These are phyloP conservation scores for Emmonsiellopsis sp. DNA, from an alignment of 2,329 filamentous ascomycete species.

Conservation along the genomic window DNA sequence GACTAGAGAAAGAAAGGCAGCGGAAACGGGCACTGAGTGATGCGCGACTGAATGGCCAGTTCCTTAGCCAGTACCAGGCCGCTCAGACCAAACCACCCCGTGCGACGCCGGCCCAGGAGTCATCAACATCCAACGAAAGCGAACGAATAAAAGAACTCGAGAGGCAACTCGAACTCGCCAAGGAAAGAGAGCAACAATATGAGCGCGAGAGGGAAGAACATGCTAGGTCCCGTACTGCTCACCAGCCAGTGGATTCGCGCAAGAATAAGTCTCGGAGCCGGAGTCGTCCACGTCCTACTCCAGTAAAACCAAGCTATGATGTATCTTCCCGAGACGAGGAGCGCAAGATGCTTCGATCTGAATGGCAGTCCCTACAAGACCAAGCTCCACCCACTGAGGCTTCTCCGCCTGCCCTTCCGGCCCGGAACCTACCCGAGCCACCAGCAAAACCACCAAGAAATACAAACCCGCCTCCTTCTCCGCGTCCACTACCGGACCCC, in stretches of 20 bases:
- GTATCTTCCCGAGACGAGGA: constrained; percentile 53
- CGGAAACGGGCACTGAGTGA: constrained; percentile 53
- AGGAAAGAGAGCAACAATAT: constrained; percentile 57
- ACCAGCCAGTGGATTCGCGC: constrained; percentile 1
- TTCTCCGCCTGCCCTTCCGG: constrained; percentile 12
- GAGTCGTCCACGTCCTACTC: constrained; percentile 23
- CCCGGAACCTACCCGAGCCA: constrained; percentile 17
- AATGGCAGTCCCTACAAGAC: constrained; percentile 41
- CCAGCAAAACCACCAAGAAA: constrained; percentile 11
- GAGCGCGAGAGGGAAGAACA: constrained; percentile 50
- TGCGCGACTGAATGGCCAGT: constrained; percentile 67
- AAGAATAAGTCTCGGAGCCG: constrained; percentile 13
- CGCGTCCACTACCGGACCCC: constrained; percentile 40
- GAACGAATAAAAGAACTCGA: constrained; percentile 73
- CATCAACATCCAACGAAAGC: constrained; percentile 46
- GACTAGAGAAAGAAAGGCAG: constrained; percentile 56
- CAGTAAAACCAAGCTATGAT: constrained; percentile 38
- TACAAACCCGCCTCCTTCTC: constrained; percentile 12
- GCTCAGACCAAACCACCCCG: constrained; percentile 45
- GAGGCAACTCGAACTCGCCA: constrained; percentile 56
- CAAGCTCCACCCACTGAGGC: constrained; percentile 10
- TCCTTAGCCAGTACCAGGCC: constrained; percentile 75
- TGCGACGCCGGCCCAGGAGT: constrained; percentile 29
- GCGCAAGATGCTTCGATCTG: constrained; percentile 48
- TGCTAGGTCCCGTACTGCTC: constrained; percentile 15